phyloP scores from a whole-genome alignment of 2,329 filamentous ascomycete species.

The Xylaria sp. region DNA sequence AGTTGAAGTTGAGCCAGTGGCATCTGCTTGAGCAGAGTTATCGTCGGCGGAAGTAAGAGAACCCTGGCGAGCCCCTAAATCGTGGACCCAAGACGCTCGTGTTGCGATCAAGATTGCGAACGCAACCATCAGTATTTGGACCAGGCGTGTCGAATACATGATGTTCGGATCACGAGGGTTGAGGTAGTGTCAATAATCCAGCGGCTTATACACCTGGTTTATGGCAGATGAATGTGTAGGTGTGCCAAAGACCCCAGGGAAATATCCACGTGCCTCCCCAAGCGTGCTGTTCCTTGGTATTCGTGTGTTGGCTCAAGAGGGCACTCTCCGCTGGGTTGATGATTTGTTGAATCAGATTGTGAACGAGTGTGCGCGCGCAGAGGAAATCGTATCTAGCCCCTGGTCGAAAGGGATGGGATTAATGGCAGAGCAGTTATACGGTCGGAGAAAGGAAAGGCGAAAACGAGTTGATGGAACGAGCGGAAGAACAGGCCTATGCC shows the following conservation, averaged over 20 bases:
- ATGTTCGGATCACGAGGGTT: slow-evolving; percentile 23
- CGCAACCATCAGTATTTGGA: slow-evolving; percentile 56
- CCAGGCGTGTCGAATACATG: slow-evolving; percentile 55
- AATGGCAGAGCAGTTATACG: not conserved
- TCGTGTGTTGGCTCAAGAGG: not conserved
- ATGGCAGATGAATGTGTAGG: not conserved
- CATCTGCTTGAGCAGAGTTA: slow-evolving; percentile 17
- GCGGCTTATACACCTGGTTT: not conserved
- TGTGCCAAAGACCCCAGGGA: not conserved
- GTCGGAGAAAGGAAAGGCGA: slow-evolving; percentile 9
- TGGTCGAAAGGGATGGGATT: not conserved
- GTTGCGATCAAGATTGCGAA: slow-evolving; percentile 53
- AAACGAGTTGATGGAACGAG: slow-evolving; percentile 26
- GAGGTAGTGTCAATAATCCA: not conserved
- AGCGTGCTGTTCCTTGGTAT: not conserved
- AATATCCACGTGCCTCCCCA: slow-evolving; percentile 5
- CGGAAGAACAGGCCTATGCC: slow-evolving; percentile 28
- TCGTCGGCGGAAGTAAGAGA: slow-evolving; percentile 26
- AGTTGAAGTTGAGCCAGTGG: slow-evolving; percentile 15
- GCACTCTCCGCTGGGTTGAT: not conserved
- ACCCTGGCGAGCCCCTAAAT: slow-evolving; percentile 35
- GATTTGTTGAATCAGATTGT: not conserved
- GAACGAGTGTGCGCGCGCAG: not conserved
- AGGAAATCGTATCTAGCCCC: not conserved
- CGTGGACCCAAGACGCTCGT: slow-evolving; percentile 48